Evolutionary conservation across 2,329 filamentous ascomycete species (phyloP).

Genomic region (Dothideomycetidae sp.): DNA sequence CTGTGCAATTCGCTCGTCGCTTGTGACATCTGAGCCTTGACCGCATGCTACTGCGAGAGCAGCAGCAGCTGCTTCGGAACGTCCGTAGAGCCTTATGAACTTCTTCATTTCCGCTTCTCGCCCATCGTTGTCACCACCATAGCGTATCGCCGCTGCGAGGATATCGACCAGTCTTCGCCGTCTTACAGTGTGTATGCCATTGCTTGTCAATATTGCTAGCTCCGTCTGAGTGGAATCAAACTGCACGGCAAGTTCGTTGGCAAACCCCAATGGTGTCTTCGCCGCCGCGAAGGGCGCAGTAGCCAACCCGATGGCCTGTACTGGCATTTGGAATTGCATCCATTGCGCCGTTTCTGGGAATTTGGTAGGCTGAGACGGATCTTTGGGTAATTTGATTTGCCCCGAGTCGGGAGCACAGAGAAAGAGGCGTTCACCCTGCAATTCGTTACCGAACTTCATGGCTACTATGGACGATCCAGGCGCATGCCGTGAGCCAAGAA

Average conservation of each 20-base stretch:
- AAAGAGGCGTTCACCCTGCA: constrained; percentile 50
- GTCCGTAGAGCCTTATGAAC: constrained; percentile 75
- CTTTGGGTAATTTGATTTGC: constrained; percentile 45
- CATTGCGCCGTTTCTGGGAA: constrained; percentile 72
- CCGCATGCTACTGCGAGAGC: constrained; percentile 90
- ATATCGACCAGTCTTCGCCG: constrained; percentile 78
- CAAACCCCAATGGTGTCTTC: constrained; percentile 60
- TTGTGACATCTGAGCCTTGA: constrained; percentile 68
- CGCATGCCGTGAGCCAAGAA: constrained; percentile 43
- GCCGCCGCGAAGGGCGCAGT: constrained; percentile 59
- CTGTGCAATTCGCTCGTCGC: constrained; percentile 53
- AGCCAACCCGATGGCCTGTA: constrained; percentile 66
- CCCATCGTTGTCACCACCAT: constrained; percentile 60
- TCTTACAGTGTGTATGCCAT: constrained; percentile 73
- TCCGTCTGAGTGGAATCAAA: constrained; percentile 74
- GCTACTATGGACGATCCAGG: constrained; percentile 90
- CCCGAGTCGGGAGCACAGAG: constrained; percentile 78
- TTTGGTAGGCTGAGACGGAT: constrained; percentile 26
- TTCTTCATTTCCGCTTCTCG: constrained; percentile 68
- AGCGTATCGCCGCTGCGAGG: constrained; percentile 68
- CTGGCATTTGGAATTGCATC: constrained; percentile 58
- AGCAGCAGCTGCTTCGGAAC: constrained; percentile 76
- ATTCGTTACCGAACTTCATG: constrained; percentile 34
- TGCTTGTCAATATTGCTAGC: constrained; percentile 82
- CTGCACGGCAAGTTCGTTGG: constrained; percentile 92